Evolutionary conservation across 2,329 filamentous ascomycete genomes (phyloP), one percentile per base, ranked within the genome.

Genomic region (Claviceps humidiphila): DNA sequence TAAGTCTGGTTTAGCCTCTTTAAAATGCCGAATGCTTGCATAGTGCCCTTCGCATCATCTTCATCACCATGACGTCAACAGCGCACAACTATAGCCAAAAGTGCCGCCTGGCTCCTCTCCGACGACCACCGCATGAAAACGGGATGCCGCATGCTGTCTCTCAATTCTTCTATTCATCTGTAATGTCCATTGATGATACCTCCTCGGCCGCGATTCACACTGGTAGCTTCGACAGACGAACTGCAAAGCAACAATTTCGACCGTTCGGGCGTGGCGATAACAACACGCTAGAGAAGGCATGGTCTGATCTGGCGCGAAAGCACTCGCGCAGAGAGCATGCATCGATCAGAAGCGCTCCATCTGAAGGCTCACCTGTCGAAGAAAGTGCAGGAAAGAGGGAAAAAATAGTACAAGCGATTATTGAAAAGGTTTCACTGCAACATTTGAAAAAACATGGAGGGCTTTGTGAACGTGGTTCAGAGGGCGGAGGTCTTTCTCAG

Each of bases 131-230:
- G 24, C 66, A 67, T 52, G 64, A 69, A 45, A 68, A 74, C 51
- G 72, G 70, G 51, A 73, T 78, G 24, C 84, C 85, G 16, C 75
- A 79, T 0, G 66, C 85, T 51, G 74, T 76, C 37, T 76, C 84
- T 22, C 87, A 89, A 57, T 95, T 89, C 71, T 95, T 95, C 68
- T 95, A 95, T 67, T 78, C 82, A 14, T 93, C 89, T 11, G 73
- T 82, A 13, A 77, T 91, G 49, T 84, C 89, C 34, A 89, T 95
- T 63, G 89, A 95, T 62, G 89, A 95, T 62, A 88, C 88, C 24
- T 75, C 95, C n/a, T 88, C 85, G 9, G 78, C 84, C 1, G 69
- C 74, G 11, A 66, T 75, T 69, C 62, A 80, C 66, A 64, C 78
- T 63, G 66, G 66, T 24, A 60, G 76, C 65, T 56, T 74, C 64